A percentile compares a stretch with the other conserved stretches of the same genome.
These are phyloP conservation scores for Jatropha podagrica DNA, from an alignment of 441 rosid genomes.

Conservation along the genomic window DNA sequence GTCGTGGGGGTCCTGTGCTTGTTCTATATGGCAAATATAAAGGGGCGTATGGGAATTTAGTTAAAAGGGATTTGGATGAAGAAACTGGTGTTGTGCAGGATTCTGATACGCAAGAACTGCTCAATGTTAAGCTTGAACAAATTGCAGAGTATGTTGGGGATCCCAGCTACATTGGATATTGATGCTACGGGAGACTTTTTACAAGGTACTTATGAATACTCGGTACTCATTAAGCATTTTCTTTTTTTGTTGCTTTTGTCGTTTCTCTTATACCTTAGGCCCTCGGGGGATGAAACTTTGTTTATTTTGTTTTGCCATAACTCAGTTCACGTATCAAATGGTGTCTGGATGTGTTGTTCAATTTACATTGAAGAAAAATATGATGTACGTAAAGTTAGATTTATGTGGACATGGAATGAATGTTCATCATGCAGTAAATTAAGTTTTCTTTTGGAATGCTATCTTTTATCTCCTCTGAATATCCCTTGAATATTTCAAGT, in stretches of 20 bases:
- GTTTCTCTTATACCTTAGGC: background rate
- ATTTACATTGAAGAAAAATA: background rate
- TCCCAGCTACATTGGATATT: slow-evolving; percentile 63
- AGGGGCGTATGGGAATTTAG: slow-evolving; percentile 59
- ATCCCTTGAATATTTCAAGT: background rate
- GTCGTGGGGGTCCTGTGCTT: slow-evolving; percentile 61
- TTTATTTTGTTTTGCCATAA: background rate
- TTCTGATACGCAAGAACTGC: slow-evolving; percentile 55
- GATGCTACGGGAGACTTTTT: slow-evolving; percentile 23
- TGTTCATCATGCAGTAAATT: background rate
- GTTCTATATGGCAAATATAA: slow-evolving; percentile 61
- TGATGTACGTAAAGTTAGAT: background rate
- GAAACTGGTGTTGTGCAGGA: slow-evolving; percentile 68
- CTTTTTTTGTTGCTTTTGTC: background rate
- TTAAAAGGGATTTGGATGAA: slow-evolving; percentile 58
- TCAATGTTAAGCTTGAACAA: slow-evolving; percentile 73
- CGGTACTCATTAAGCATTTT: background rate
- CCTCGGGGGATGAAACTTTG: background rate
- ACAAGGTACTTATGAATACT: background rate
- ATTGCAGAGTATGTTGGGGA: slow-evolving; percentile 79
- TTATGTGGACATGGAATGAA: background rate
- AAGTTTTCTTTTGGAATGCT: background rate
- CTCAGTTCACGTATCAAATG: background rate
- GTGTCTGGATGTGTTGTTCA: background rate
- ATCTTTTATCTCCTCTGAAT: background rate